Base-by-base conservation (phyloP, 805 yeast genomes). In the Candida ulmi region DNA sequence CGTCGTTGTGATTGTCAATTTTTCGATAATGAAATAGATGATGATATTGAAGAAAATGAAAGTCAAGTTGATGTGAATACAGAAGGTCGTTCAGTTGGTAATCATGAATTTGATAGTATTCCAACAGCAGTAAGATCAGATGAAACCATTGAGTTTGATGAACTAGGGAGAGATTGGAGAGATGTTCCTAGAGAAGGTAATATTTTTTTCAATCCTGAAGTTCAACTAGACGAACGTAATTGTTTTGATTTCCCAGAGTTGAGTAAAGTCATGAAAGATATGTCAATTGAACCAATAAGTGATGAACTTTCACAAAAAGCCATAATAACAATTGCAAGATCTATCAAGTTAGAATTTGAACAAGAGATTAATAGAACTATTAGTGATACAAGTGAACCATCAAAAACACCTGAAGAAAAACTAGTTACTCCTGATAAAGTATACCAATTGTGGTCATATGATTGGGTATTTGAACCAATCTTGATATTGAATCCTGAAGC, bases 141-240 rank as follows among this genome's bases (percentile, higher is more conserved):
- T 1, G 52, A 50, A 17, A 37, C 37, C 7, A 60, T 74, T 29
- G 78, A 74, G 36, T 72, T 76, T 54, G 86, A 79, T 54, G 71
- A 74, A 21, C 55, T 66, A 34, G 87, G 86, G 0, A 64, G 75
- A 27, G 88, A 83, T 59, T 80, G 88, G 86, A 62, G 88, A 49
- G 88, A 81, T 56, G 66, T 80, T 11, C 83, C 85, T 3, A 62
- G 88, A 36, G 85, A 77, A 3, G 65, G 64, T 1, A 83, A 83
- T 52, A 57, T 61, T 11, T 58, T 61, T 28, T 62, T 53, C 46
- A 56, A 52, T 30, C 36, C 55, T 2, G 38, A 42, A 2, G 43
- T 50, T 5, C 26, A 24, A 23, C 34, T 54, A 13, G 38, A 43
- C 33, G 46, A 44, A 12, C 13, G 38, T 2, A 41, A 40, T 11